Evolutionary conservation across 75 land plant species (phyloP).

Genomic region (Azolla pinnata): DNA sequence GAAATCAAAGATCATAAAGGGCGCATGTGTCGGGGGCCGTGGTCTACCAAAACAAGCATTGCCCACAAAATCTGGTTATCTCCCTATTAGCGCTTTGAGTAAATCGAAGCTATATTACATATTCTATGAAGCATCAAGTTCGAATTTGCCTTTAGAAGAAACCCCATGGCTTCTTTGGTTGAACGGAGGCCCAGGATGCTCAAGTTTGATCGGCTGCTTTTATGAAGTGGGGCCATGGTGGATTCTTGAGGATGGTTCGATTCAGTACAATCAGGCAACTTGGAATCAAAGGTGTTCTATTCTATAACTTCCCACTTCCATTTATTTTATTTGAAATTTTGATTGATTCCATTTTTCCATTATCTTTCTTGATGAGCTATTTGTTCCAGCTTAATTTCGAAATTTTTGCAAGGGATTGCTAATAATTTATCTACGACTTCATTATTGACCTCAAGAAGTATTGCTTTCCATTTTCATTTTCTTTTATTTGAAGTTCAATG

Average conservation of each 20-base stretch:
- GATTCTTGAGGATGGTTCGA: conserved; percentile 8
- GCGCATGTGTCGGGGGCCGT: not conserved
- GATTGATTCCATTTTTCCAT: too few species aligned
- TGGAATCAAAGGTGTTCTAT: conserved; percentile 34
- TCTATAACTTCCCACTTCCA: too few species aligned
- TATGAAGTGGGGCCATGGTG: conserved; percentile 40
- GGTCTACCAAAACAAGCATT: conserved; percentile 29
- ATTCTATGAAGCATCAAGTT: conserved; percentile 26
- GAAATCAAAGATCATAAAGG: too few species aligned
- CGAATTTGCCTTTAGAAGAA: not conserved
- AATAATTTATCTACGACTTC: too few species aligned
- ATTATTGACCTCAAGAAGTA: too few species aligned
- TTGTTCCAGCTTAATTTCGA: too few species aligned
- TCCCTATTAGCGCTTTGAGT: conserved; percentile 17
- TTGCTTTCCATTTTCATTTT: too few species aligned
- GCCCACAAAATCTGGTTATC: conserved; percentile 33
- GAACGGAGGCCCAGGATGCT: conserved; percentile 49
- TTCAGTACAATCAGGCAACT: conserved; percentile 17
- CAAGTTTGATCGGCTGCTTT: conserved; percentile 39
- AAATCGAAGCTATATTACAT: conserved; percentile 25
- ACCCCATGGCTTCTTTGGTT: conserved; percentile 35
- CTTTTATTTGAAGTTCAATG: too few species aligned
- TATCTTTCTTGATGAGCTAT: too few species aligned
- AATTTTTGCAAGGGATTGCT: too few species aligned
- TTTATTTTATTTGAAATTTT: too few species aligned